Conservation (phyloP, 768 basidiomycete genomes). For the Coprinopsis marcescibilis region DNA sequence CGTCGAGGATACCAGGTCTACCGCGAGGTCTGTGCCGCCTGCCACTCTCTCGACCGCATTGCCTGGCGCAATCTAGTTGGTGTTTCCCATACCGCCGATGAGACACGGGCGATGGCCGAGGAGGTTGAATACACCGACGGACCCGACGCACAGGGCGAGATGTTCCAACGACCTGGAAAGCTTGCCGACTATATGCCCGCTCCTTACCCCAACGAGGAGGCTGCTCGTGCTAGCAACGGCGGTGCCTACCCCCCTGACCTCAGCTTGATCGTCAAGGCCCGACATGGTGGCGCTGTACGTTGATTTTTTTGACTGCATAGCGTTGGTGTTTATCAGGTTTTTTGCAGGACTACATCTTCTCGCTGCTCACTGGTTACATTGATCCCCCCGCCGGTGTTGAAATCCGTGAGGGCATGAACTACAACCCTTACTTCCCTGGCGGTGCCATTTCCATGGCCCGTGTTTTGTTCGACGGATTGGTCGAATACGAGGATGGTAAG, state of each 20-base stretch:
- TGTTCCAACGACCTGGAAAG: constrained; percentile 99
- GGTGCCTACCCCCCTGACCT: constrained; percentile 97
- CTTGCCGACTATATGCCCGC: constrained; percentile 94
- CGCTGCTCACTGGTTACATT: constrained; percentile 93
- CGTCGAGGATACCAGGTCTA: constrained; percentile 96
- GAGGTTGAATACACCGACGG: constrained; percentile 97
- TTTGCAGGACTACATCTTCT: constrained; percentile 89
- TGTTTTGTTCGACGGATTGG: constrained; percentile 90
- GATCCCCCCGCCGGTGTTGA: constrained; percentile 95
- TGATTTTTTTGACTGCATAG: background rate
- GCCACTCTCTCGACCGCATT: constrained; percentile 98
- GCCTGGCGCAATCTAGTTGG: constrained; percentile 99
- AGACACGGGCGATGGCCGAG: constrained; percentile 87
- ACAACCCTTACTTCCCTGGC: constrained; percentile 98
- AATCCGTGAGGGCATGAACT: constrained; percentile 96
- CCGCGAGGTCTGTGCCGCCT: constrained; percentile 98
- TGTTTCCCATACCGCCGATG: constrained; percentile 92
- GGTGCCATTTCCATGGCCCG: constrained; percentile 99
- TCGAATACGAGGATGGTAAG: constrained; percentile 93
- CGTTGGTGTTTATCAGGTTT: background rate
- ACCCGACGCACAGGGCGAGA: constrained; percentile 90
- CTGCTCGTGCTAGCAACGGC: constrained; percentile 87
- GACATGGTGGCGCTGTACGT: constrained; percentile 92
- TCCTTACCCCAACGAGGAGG: constrained; percentile 97
- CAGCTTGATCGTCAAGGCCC: constrained; percentile 95